Conservation (phyloP, 1,284 basidiomycete genomes). For the Schizophyllum commune region DNA sequence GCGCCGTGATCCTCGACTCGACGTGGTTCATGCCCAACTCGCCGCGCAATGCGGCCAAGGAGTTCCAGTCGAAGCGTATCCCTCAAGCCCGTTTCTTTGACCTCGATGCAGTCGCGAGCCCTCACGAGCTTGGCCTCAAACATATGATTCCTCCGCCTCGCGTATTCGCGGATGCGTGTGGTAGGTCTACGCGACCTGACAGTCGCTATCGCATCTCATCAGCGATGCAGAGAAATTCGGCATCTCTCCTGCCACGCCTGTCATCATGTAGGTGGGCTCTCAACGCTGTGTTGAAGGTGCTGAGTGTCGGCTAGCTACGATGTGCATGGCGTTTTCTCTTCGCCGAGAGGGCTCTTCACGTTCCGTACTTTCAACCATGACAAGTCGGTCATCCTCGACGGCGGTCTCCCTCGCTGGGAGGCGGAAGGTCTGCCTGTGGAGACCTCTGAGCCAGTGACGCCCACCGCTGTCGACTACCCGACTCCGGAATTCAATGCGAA, state of each 20-base stretch:
- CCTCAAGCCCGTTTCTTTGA: slow-evolving; percentile 76
- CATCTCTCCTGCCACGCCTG: slow-evolving; percentile 69
- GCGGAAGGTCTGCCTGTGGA: slow-evolving; percentile 64
- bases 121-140: slow-evolving; percentile 69
- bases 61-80: slow-evolving; percentile 64
- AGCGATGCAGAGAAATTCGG: slow-evolving; percentile 56
- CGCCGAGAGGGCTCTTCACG: slow-evolving; percentile 87
- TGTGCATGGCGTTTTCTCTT: slow-evolving; percentile 57
- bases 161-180: slow-evolving; percentile 75
- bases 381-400: slow-evolving; percentile 81
- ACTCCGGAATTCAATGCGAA: slow-evolving; percentile 42
- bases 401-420: slow-evolving; percentile 83
- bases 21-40: slow-evolving; percentile 88
- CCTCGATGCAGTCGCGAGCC: slow-evolving; percentile 71
- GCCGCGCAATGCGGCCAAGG: slow-evolving; percentile 54
- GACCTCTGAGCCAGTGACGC: slow-evolving; percentile 27
- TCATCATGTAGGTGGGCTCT: slow-evolving; percentile 58
- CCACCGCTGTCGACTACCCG: slow-evolving; percentile 37
- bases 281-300: background rate
- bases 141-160: slow-evolving; percentile 87
- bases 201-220: background rate
- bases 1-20: slow-evolving; percentile 59
- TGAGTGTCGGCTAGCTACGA: slow-evolving; percentile 5
- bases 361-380: slow-evolving; percentile 86
- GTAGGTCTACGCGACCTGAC: slow-evolving; percentile 33